Percentiles rank a stretch among this genome's conserved stretches.
phyloP scores from a whole-genome alignment of 192 early-diverging fungal species.

The Jimgerdemannia flammicorona region DNA sequence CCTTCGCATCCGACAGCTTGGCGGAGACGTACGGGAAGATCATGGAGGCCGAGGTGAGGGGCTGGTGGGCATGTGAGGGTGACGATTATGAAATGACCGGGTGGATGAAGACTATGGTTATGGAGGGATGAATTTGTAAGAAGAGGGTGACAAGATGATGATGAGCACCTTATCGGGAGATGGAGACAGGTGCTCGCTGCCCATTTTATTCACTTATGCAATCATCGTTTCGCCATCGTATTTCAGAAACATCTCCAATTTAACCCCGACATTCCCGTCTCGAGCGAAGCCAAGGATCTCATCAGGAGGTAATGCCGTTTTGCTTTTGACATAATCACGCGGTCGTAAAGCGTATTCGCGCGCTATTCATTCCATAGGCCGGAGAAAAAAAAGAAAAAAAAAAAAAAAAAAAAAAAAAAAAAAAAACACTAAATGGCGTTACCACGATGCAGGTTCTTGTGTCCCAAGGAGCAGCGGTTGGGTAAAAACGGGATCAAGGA shows the following conservation, averaged over 20 bases:
- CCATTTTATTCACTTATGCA: too few species aligned
- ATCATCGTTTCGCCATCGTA: neutral
- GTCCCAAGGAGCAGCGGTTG: conserved; percentile 66
- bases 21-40: conserved; percentile 84
- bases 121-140: too few species aligned
- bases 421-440: too few species aligned
- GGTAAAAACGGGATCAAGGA: conserved; percentile 55
- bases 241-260: conserved; percentile 14
- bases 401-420: too few species aligned
- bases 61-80: neutral
- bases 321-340: neutral
- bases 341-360: neutral
- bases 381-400: too few species aligned
- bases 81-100: too few species aligned
- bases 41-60: conserved; percentile 71
- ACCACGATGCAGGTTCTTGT: conserved; percentile 53
- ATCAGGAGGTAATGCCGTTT: conserved; percentile 41
- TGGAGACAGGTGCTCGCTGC: too few species aligned
- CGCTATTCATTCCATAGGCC: too few species aligned
- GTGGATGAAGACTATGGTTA: too few species aligned
- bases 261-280: conserved; percentile 43
- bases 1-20: conserved; percentile 85
- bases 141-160: too few species aligned
- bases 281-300: conserved; percentile 65
- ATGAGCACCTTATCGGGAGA: too few species aligned